A percentile compares a stretch with the other conserved stretches of the same genome.
phyloP scores from a whole-genome alignment of 495 filamentous ascomycete genomes.

The Tuber calosporum region DNA sequence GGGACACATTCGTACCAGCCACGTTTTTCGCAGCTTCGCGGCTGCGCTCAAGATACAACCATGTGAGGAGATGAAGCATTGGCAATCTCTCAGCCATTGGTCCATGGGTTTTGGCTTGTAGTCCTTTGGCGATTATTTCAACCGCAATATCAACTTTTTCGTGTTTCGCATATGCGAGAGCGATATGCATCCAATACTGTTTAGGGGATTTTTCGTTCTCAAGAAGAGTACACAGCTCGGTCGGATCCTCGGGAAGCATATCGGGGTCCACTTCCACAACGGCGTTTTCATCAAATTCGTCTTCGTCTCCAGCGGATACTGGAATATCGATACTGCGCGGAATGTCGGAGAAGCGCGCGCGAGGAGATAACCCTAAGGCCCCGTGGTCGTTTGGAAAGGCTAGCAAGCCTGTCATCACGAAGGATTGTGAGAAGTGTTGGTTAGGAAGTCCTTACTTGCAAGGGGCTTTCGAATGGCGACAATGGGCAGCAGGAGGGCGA shows the following conservation, averaged over 20 bases:
- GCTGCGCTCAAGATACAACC: slow-evolving; percentile 88
- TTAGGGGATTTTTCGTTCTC: slow-evolving; percentile 84
- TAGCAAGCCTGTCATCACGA: slow-evolving; percentile 18
- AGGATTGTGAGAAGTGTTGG: background rate
- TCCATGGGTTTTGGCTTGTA: slow-evolving; percentile 63
- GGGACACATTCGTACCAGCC: slow-evolving; percentile 13
- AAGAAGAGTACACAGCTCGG: slow-evolving; percentile 84
- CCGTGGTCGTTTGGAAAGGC: slow-evolving; percentile 12
- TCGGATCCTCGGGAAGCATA: slow-evolving; percentile 86
- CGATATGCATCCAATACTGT: slow-evolving; percentile 90
- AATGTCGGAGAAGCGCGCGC: slow-evolving; percentile 74
- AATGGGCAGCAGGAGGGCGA: background rate
- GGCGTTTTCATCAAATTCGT: slow-evolving; percentile 60
- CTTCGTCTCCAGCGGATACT: slow-evolving; percentile 56
- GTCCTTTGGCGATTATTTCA: slow-evolving; percentile 79
- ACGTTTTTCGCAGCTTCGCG: slow-evolving; percentile 68
- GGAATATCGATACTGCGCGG: slow-evolving; percentile 85
- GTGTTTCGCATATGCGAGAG: slow-evolving; percentile 95
- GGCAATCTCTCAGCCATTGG: slow-evolving; percentile 72
- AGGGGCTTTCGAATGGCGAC: background rate
- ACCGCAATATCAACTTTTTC: slow-evolving; percentile 86
- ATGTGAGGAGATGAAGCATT: slow-evolving; percentile 75
- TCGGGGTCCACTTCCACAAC: slow-evolving; percentile 88
- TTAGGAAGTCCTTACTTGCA: background rate
- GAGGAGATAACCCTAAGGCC: slow-evolving; percentile 13